A percentile compares a stretch with the other conserved stretches of the same genome.
These are phyloP conservation scores for Diaporthe ampelina DNA, from an alignment of 2,329 filamentous ascomycete species.

Conservation along the genomic window DNA sequence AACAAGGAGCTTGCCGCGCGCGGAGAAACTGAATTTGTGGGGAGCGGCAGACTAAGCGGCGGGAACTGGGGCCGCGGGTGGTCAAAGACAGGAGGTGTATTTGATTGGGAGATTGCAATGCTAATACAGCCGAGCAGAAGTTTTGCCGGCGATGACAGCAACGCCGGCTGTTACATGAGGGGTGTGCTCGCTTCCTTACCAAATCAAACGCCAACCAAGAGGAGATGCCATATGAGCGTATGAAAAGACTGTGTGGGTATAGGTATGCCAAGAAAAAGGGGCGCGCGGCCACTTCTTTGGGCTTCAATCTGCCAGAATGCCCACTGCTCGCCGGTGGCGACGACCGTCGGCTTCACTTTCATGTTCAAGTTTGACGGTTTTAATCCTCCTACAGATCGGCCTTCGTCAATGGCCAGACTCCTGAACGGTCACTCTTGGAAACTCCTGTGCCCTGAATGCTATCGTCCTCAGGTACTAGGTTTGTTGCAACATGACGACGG, in stretches of 20 bases:
- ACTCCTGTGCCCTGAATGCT: background rate
- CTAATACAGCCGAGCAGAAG: constrained; percentile 19
- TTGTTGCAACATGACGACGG: background rate
- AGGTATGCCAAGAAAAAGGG: constrained; percentile 7
- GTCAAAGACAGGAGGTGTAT: background rate
- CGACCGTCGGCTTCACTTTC: background rate
- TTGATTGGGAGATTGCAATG: constrained; percentile 29
- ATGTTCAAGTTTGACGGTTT: background rate
- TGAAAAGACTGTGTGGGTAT: constrained; percentile 24
- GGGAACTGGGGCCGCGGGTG: constrained; percentile 3
- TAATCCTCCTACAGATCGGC: background rate
- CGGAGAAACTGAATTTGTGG: constrained; percentile 2
- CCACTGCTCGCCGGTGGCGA: background rate
- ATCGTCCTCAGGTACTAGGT: too few relatives aligned
- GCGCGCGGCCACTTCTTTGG: constrained; percentile 1
- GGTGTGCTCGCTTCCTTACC: background rate
- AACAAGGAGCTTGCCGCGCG: background rate
- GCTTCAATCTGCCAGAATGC: constrained; percentile 7
- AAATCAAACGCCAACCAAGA: constrained; percentile 5
- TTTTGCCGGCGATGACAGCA: constrained; percentile 14
- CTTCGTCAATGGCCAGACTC: too few relatives aligned
- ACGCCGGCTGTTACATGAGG: background rate
- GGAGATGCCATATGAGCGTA: constrained; percentile 8
- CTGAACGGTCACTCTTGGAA: background rate
- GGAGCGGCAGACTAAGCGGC: constrained; percentile 2